Base-by-base conservation (phyloP, 345 rosid species). In the Nephelium lappaceum region DNA sequence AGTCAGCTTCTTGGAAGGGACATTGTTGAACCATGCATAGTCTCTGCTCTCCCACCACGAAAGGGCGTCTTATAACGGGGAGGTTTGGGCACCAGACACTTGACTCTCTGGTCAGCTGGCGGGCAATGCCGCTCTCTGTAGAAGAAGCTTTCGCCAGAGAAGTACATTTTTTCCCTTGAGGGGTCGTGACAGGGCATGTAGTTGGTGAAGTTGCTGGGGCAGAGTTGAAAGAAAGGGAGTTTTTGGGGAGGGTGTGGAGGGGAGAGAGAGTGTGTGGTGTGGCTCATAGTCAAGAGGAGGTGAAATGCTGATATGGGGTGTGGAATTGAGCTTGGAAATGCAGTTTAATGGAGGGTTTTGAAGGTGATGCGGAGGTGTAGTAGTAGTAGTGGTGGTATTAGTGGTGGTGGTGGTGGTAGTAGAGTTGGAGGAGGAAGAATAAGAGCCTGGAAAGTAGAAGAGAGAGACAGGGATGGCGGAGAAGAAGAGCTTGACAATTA, bases 81-180 rank as follows among this genome's bases (percentile, higher is more conserved):
- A n/a, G n/a, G n/a, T n/a, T n/a, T n/a, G n/a, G n/a, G 42, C 23
- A 93, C 74, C 85, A 91, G 84, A 69, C 97, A 91, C 73, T 68
- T 78, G 6, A 80, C 57, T 73, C 81, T 86, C 80, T 85, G 25
- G 8, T 73, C 6, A 67, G 72, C 27, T 53, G 69, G 71, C 38
- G 92, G 94, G 77, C 94, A 90, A 83, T 91, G 93, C 70, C 95
- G 81, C 72, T 89, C 91, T 75, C 91, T 81, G 83, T 83, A 55
- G 18, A 84, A 85, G 84, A 86, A 83, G 61, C 83, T 87, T 15
- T 82, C 67, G 19, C 58, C 39, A 45, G 79, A 55, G 74, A 86
- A 88, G 43, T 25, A 27, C 31, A 27, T 77, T 69, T 77, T 69
- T 72, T 86, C 88, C 58, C 81, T 81, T 21, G 83, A 58, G 39